These are phyloP conservation scores for Citeromyces matritensis DNA, from an alignment of 805 yeast species.

Conservation along the genomic window DNA sequence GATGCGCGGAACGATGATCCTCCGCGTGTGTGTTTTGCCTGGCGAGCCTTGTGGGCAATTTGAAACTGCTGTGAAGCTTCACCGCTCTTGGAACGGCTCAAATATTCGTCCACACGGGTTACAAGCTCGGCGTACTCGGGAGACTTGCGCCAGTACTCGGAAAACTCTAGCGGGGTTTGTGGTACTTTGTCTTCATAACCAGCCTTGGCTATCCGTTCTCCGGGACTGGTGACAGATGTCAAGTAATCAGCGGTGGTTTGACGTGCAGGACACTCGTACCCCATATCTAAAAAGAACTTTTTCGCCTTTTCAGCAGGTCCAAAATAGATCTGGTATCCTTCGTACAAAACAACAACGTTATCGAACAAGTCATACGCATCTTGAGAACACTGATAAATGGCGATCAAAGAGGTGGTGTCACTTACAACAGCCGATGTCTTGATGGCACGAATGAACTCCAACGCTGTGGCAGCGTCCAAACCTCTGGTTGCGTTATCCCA, in stretches of 20 bases:
- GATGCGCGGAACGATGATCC: slow-evolving; percentile 40
- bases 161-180: slow-evolving; percentile 19
- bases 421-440: slow-evolving; percentile 36
- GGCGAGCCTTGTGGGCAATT: slow-evolving; percentile 34
- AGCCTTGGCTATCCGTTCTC: slow-evolving; percentile 12
- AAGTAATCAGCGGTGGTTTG: slow-evolving; percentile 31
- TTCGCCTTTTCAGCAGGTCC: slow-evolving; percentile 22
- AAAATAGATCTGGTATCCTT: slow-evolving; percentile 25
- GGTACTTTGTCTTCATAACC: slow-evolving; percentile 22
- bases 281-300: slow-evolving; percentile 23
- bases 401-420: slow-evolving; percentile 34
- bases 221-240: slow-evolving; percentile 17
- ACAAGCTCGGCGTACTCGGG: slow-evolving; percentile 15
- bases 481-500: slow-evolving; percentile 67
- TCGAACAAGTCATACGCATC: slow-evolving; percentile 27
- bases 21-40: slow-evolving; percentile 28
- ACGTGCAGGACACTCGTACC: slow-evolving; percentile 28
- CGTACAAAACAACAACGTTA: slow-evolving; percentile 23
- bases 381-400: slow-evolving; percentile 31
- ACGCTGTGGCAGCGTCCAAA: slow-evolving; percentile 56
- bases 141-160: slow-evolving; percentile 19
- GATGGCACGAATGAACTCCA: slow-evolving; percentile 44
- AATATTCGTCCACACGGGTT: slow-evolving; percentile 15
- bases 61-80: slow-evolving; percentile 4
- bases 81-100: slow-evolving; percentile 4